Conservation (phyloP, 176 grass and related monocot species). For the Cenchrus fungigraminus region DNA sequence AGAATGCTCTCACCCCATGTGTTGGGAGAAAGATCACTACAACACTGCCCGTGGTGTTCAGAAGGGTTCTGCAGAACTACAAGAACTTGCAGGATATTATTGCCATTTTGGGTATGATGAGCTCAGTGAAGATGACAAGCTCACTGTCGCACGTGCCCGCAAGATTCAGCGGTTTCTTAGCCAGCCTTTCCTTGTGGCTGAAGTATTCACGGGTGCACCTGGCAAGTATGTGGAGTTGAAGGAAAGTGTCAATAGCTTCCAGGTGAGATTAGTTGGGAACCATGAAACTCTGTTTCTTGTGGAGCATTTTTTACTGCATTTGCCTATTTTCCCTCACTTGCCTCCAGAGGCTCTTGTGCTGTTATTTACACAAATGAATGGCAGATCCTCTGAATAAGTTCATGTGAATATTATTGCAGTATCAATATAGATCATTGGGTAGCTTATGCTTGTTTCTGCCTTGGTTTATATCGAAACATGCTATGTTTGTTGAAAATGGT, state of each 20-base stretch:
- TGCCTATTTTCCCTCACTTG: neutral
- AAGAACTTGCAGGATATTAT: conserved; percentile 99
- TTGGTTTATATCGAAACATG: neutral
- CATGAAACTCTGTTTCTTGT: neutral
- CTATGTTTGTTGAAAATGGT: neutral
- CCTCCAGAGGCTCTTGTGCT: no score
- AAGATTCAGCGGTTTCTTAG: conserved; percentile 94
- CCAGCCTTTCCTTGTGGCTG: conserved; percentile 98
- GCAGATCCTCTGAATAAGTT: neutral
- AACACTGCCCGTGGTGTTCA: conserved; percentile 98
- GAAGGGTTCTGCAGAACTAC: conserved; percentile 99
- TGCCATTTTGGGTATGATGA: conserved; percentile 97
- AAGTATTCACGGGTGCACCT: conserved; percentile 97
- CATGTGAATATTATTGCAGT: no score
- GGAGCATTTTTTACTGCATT: neutral
- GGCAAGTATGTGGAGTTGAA: conserved; percentile 95
- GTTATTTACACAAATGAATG: neutral
- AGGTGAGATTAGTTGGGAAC: conserved; percentile 47
- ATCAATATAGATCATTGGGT: neutral
- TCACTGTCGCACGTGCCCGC: conserved; percentile 90
- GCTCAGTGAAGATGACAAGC: conserved; percentile 94
- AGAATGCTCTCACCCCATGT: conserved; percentile 97
- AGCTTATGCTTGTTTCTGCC: neutral
- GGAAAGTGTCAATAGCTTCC: conserved; percentile 84
- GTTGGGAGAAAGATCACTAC: conserved; percentile 78